Base-by-base conservation (phyloP, 176 grass and related monocot genomes). In the Triticum urartu region DNA sequence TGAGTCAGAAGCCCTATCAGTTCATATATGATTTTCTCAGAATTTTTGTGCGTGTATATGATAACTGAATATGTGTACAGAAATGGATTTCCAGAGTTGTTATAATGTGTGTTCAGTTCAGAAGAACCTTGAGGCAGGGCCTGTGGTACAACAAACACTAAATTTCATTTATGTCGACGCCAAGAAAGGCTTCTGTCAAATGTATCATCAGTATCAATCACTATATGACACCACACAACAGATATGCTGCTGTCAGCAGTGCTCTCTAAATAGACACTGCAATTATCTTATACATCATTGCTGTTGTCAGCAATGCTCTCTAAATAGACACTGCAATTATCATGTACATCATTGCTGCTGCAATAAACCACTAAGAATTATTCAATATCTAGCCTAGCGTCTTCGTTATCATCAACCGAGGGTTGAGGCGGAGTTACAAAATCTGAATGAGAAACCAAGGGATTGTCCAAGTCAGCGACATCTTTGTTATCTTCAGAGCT, bases 401-500 rank as follows among this genome's bases (percentile, higher is more conserved):
- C 54, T 58, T 72, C 79, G 73, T 89, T 83, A 48, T 75, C 79
- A 36, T 75, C 83, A 28, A 22, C 79, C 2, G 43, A 68, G 75
- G 84, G 79, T 69, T 30, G 17, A 64, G 56, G 15, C 12, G 50
- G 69, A 83, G 59, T 54, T 75, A 71, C 61, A 89, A 18, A 52
- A 50, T 75, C 67, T 69, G 28, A 6, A 76, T 20, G 60, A 79
- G 50, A 74, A 83, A 59, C 66, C n/a, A 36, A 82, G 36, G 58
- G 21, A 52, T 86, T 21, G 32, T 40, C 69, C 4, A 67, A 83
- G 59, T 54, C 85, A 84, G 59, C 75, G n/a, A 39, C 14, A 54
- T 80, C 67, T 77, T 73, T 84, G 43, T 86, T 65, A 72, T 86
- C 80, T 84, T 91, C 87, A 36, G 83, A 65, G 50, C 20, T 78